These are phyloP conservation scores for Podaxis sp. DNA, from an alignment of 768 basidiomycete genomes.

Conservation along the genomic window DNA sequence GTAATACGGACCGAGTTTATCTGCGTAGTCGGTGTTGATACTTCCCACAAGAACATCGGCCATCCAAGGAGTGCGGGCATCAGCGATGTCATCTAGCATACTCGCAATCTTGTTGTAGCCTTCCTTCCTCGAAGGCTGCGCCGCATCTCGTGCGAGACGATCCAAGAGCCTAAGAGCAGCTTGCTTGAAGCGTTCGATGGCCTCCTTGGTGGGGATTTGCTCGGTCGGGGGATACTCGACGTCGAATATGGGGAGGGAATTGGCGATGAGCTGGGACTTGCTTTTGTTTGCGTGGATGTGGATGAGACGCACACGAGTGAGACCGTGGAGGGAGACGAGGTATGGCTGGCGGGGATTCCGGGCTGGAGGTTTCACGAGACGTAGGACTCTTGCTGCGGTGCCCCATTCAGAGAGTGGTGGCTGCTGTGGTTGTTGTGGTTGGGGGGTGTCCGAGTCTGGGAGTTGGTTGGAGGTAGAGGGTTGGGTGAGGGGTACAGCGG, in stretches of 20 bases:
- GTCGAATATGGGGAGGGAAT: constrained; percentile 32
- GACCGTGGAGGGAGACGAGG: constrained; percentile 67
- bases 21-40: constrained; percentile 61
- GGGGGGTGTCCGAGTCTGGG: neutral
- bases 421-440: constrained; percentile 3
- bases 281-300: constrained; percentile 20
- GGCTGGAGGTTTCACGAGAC: constrained; percentile 58
- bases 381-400: constrained; percentile 65
- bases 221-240: constrained; percentile 47
- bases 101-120: constrained; percentile 63
- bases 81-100: constrained; percentile 70
- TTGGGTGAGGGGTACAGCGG: constrained; percentile 53
- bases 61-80: constrained; percentile 64
- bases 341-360: constrained; percentile 57
- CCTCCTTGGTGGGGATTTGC: constrained; percentile 45
- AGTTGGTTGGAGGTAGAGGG: constrained; percentile 10
- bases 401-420: constrained; percentile 47
- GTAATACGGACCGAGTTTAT: constrained; percentile 59
- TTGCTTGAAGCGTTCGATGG: constrained; percentile 63
- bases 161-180: constrained; percentile 65
- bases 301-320: constrained; percentile 59
- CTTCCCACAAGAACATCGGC: constrained; percentile 70
- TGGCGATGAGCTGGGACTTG: constrained; percentile 23
- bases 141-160: constrained; percentile 48
- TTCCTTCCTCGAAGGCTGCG: constrained; percentile 52